A percentile compares a stretch with the other conserved stretches of the same genome.
phyloP scores from a whole-genome alignment of 2,329 filamentous ascomycete species.

The Hypoxylon sp. region DNA sequence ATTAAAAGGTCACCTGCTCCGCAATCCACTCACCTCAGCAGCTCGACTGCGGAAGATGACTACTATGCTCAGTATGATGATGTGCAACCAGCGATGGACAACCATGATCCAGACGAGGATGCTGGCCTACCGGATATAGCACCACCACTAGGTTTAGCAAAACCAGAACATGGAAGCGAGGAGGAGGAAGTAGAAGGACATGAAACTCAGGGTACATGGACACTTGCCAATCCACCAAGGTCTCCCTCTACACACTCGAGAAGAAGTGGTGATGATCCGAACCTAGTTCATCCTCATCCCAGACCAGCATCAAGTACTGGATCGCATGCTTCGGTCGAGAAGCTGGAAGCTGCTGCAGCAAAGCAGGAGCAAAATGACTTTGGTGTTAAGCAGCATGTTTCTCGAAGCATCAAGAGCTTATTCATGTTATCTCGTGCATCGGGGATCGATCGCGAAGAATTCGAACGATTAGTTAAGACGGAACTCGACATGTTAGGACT shows the following conservation, averaged over 20 bases:
- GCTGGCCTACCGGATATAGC: conserved; percentile 47
- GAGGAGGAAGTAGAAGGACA: conserved; percentile 45
- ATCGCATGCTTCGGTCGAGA: conserved; percentile 69
- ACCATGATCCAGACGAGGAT: conserved; percentile 80
- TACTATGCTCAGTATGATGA: conserved; percentile 81
- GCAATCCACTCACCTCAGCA: conserved; percentile 44
- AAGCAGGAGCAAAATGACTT: conserved; percentile 71
- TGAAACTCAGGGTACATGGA: conserved; percentile 55
- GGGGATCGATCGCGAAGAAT: conserved; percentile 78
- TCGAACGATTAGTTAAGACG: conserved; percentile 73
- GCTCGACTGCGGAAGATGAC: conserved; percentile 66
- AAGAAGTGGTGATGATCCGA: conserved; percentile 51
- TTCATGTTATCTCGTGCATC: conserved; percentile 74
- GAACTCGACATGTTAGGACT: conserved; percentile 76
- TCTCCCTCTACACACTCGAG: conserved; percentile 50
- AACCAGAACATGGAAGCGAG: conserved; percentile 34
- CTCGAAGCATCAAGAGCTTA: conserved; percentile 78
- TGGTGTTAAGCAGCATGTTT: conserved; percentile 81
- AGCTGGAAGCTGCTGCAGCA: conserved; percentile 64
- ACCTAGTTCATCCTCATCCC: conserved; percentile 60
- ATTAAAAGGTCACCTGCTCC: conserved; percentile 71
- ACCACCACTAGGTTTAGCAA: conserved; percentile 49
- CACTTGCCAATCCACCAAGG: conserved; percentile 54
- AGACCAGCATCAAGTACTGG: conserved; percentile 66
- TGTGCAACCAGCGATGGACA: conserved; percentile 83